Evolutionary conservation across 2,329 filamentous ascomycete species (phyloP), one percentile per base, ranked within the genome.

Genomic region (Tolypocladium inflatum): DNA sequence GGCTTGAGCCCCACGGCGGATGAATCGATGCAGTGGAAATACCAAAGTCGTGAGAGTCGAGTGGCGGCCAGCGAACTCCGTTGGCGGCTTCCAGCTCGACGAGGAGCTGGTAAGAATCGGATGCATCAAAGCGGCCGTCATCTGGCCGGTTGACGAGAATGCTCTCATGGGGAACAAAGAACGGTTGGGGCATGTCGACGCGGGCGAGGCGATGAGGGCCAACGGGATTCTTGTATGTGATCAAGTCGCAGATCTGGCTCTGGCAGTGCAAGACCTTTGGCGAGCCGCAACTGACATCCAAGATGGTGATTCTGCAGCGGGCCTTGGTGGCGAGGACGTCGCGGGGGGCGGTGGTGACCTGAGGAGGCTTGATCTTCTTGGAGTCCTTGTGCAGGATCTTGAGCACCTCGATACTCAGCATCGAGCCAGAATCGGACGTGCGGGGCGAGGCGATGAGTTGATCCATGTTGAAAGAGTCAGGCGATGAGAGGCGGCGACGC

Each of bases 171-270:
- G 81, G 78, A 15, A 85, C 71, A 42, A 74, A 73, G 60, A 84
- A 84, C 1, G 81, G 79, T 26, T 70, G 68, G 37, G 74, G 72
- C 53, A 81, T 64, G 61, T 78, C 75, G 33, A 84, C 71, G 53
- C 78, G 75, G 15, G 79, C 76, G 58, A 80, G 74, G 37, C 72
- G 74, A 51, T 76, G 73, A 55, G 74, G 73, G 35, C 74, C 77
- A 55, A 75, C 71, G 2, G 77, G 70, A 42, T 79, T 79, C 62
- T 78, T 76, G 64, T 76, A 79, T 3, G 80, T 72, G 55, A 74
- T 77, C 60, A 85, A 70, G 50, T 76, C 76, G 69, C 81, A 84
- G 10, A 78, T 68, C 64, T 84, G 80, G 60, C 76, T 82, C 64
- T 81, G 76, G 61, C 80, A 80, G 63, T 82, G 75, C 58, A 84